A percentile compares a stretch with the other conserved stretches of the same genome.
Conservation (phyloP, 2,329 filamentous ascomycete genomes). For the Ophiostoma montium region DNA sequence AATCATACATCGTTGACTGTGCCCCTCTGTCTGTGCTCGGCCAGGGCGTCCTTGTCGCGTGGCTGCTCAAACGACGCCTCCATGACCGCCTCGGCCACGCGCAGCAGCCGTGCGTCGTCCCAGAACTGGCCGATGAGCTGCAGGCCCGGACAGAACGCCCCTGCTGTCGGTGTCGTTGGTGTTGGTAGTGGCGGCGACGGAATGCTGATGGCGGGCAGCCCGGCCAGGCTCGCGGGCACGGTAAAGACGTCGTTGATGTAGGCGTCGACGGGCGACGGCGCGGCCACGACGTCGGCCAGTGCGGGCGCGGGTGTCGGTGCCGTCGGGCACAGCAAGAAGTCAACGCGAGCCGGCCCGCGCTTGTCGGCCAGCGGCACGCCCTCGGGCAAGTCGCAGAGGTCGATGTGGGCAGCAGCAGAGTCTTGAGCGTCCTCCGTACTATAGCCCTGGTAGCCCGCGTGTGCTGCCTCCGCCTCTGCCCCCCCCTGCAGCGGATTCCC, state of each 20-base stretch:
- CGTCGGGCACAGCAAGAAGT: conserved; percentile 79
- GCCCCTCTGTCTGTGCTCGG: conserved; percentile 5
- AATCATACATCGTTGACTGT: background rate
- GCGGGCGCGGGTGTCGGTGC: conserved; percentile 46
- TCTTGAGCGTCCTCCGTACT: background rate
- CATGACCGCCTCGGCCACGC: conserved; percentile 36
- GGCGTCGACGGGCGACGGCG: conserved; percentile 48
- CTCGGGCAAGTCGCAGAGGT: conserved; percentile 46
- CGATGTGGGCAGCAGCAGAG: conserved; percentile 29
- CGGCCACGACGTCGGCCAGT: conserved; percentile 14
- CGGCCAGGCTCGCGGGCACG: conserved; percentile 84
- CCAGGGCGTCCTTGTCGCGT: conserved; percentile 7
- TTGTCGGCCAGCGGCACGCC: conserved; percentile 38
- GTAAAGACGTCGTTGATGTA: conserved; percentile 96
- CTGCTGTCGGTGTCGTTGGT: background rate
- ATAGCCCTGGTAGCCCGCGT: background rate
- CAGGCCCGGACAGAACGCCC: conserved; percentile 36
- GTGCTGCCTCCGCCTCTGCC: conserved; percentile 47
- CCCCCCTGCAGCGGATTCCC: conserved; percentile 53
- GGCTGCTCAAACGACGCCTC: conserved; percentile 9
- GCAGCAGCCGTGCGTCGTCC: conserved; percentile 52
- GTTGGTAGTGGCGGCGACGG: conserved; percentile 37
- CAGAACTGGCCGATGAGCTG: conserved; percentile 74
- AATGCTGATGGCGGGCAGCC: conserved; percentile 75
- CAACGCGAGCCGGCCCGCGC: conserved; percentile 50